Evolutionary conservation across 352 stramenopile genomes (phyloP).

Genomic region (Peronospora farinosa): DNA sequence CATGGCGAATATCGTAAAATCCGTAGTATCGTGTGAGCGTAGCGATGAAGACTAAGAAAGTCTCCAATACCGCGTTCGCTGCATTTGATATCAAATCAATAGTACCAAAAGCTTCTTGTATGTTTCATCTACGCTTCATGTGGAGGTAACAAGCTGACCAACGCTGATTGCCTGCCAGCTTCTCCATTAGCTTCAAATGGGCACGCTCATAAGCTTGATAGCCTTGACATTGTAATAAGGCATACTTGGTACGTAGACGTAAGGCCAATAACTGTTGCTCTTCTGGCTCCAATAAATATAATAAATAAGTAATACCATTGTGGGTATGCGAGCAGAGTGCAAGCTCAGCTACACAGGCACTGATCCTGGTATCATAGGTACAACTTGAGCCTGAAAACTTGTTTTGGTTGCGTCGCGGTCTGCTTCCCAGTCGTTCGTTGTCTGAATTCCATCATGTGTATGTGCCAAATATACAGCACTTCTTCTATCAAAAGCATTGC

Average conservation of each 20-base stretch:
- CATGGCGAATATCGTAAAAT: too few species aligned
- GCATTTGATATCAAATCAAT: neutral
- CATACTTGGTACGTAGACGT: too few species aligned
- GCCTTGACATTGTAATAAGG: too few species aligned
- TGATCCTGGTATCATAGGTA: neutral
- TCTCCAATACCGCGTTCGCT: neutral
- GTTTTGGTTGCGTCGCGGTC: neutral
- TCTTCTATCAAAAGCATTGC: constrained; percentile 24
- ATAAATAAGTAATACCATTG: constrained; percentile 31
- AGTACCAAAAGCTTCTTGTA: neutral
- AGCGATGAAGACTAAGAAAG: neutral
- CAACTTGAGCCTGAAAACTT: neutral
- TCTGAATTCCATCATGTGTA: neutral
- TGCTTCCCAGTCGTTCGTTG: neutral
- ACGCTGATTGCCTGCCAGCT: too few species aligned
- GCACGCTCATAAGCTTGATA: too few species aligned
- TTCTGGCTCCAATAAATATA: constrained; percentile 17
- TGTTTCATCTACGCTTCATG: neutral
- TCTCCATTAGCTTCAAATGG: too few species aligned
- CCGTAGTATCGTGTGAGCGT: too few species aligned
- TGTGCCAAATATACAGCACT: neutral
- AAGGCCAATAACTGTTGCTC: too few species aligned
- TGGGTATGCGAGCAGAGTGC: constrained; percentile 15
- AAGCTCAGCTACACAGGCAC: neutral
- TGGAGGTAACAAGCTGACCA: too few species aligned